Evolutionary conservation across 495 filamentous ascomycete genomes (phyloP), one percentile per base, ranked within the genome.

Genomic region (Aspergillus sclerotiicarbonarius): DNA sequence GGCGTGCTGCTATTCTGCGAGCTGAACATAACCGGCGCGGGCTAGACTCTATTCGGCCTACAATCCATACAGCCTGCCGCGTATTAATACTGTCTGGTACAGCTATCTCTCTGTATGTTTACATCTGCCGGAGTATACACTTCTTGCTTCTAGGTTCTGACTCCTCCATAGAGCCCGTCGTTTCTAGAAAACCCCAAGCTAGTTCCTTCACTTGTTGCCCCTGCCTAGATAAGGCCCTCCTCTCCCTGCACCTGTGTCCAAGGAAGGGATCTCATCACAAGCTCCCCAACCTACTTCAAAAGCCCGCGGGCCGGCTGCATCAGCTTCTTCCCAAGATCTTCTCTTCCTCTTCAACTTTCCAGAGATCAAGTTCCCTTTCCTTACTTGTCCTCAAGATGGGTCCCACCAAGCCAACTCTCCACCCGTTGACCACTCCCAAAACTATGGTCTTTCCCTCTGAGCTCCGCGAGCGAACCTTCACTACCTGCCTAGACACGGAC

Each of bases 401-500:
- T 53, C 61, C 61, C n/a, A 46, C 25, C 19, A 56, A 51, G 30
- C 62, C 62, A 52, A 16, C 43, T 15, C 55, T 64, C 9, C 58
- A 32, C 51, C 62, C 57, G n/a, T 51, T 64, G 19, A 51, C 21
- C 6, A 64, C 62, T 0, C 62, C 62, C 4, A 59, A 54, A 12
- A 58, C 35, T 18, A 51, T 64, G 47, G 53, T 16, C 0, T 64
- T 61, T 48, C 62, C 62, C 13, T 64, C 62, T 0, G 62, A 64
- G 43, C 53, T 64, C 15, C 58, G 52, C 1, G 54, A 60, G n/a
- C 57, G 57, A 9, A 51, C 52, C 45, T 54, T 45, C 21, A 54
- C 41, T 37, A 54, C 41, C 37, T 51, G 45, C 32, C 58, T 53
- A 4, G 54, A 41, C 35, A 12, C 39, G 5, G 44, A 25, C 43